These are phyloP conservation scores for Papiliotrema nemorosa DNA, from an alignment of 1,284 basidiomycete genomes.

Conservation along the genomic window DNA sequence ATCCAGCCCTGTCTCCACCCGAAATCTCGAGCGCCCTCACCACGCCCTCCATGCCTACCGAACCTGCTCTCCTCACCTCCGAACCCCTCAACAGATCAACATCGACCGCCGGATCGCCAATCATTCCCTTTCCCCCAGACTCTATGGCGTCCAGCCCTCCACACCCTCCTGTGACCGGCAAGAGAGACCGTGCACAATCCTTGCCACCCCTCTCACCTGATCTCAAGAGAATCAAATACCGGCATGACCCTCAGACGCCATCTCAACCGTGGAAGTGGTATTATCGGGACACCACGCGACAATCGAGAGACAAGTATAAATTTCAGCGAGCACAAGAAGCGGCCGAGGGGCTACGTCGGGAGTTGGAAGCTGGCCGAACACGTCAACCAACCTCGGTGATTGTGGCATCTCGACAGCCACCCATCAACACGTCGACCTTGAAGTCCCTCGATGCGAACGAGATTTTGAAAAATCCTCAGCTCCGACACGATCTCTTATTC, in stretches of 20 bases:
- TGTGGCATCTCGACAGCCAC: constrained; percentile 52
- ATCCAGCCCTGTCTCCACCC: constrained; percentile 12
- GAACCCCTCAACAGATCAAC: constrained; percentile 25
- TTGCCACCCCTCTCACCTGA: constrained; percentile 14
- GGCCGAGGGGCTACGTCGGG: constrained; percentile 11
- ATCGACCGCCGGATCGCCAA: constrained; percentile 1
- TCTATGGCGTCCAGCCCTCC: background rate
- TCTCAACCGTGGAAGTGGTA: constrained; percentile 11
- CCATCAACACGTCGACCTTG: constrained; percentile 77
- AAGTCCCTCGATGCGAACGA: constrained; percentile 79
- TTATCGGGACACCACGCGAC: constrained; percentile 4
- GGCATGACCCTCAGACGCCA: constrained; percentile 16
- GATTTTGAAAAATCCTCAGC: constrained; percentile 82
- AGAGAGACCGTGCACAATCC: constrained; percentile 14
- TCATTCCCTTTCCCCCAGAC: background rate
- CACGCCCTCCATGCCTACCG: background rate
- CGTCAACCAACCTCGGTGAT: constrained; percentile 10
- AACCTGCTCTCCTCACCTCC: constrained; percentile 23
- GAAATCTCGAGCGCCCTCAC: constrained; percentile 8
- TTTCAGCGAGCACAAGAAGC: constrained; percentile 13
- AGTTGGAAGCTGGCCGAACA: background rate
- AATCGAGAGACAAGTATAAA: constrained; percentile 3
- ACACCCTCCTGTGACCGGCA: background rate
- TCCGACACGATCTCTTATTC: constrained; percentile 88
- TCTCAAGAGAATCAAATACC: constrained; percentile 16